These are phyloP conservation scores for Populus hybrid DNA, from an alignment of 441 rosid species.

Conservation along the genomic window DNA sequence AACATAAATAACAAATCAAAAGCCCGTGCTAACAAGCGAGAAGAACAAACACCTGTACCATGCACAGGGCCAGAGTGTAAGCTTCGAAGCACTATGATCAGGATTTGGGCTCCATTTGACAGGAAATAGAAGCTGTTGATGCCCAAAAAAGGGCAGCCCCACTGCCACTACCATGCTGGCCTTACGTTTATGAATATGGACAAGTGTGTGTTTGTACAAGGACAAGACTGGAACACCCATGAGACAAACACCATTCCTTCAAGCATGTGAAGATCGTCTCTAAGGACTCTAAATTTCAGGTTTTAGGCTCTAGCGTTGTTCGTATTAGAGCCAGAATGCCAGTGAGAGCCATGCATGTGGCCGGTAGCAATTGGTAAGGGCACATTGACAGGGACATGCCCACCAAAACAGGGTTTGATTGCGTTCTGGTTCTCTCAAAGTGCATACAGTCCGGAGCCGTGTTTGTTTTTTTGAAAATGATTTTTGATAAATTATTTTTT, in stretches of 20 bases:
- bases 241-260: neutral
- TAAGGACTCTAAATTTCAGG: neutral
- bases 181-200: neutral
- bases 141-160: neutral
- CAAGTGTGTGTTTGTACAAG: neutral
- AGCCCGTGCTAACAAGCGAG: neutral
- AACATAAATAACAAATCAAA: neutral
- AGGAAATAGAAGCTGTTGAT: neutral
- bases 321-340: neutral
- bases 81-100: neutral
- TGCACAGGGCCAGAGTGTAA: neutral
- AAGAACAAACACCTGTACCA: neutral
- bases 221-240: neutral
- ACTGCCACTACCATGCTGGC: neutral
- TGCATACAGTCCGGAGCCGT: neutral
- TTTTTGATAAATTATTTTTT: no score
- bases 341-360: neutral
- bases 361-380: slow-evolving; percentile 24
- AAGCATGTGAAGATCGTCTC: slow-evolving; percentile 18
- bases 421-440: neutral
- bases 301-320: neutral
- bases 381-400: slow-evolving; percentile 21
- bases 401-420: neutral
- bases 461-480: no score
- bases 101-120: slow-evolving; percentile 13